Evolutionary conservation across 495 filamentous ascomycete species (phyloP).

Genomic region (Tuber brumale): DNA sequence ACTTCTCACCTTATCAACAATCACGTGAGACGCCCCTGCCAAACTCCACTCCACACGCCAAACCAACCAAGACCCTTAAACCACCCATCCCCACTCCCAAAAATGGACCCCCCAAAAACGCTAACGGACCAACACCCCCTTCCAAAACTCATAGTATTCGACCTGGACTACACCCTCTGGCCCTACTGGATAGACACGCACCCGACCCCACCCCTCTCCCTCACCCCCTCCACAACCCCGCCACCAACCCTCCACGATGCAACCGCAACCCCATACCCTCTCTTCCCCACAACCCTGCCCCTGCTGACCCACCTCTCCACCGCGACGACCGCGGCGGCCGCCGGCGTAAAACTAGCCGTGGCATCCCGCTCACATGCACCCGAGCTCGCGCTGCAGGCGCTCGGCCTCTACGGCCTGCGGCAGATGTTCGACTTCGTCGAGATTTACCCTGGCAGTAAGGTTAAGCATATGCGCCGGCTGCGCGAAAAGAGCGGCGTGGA

Average conservation of each 20-base stretch:
- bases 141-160: conserved; percentile 81
- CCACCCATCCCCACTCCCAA: conserved; percentile 4
- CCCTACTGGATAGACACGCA: conserved; percentile 97
- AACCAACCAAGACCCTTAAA: conserved; percentile 7
- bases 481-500: conserved; percentile 58
- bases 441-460: conserved; percentile 85
- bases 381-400: conserved; percentile 71
- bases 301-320: conserved; percentile 56
- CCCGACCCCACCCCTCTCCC: conserved; percentile 63
- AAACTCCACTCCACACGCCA: not conserved
- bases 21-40: not conserved
- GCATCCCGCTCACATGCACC: conserved; percentile 80
- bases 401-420: conserved; percentile 62
- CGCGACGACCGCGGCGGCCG: conserved; percentile 46
- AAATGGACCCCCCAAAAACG: conserved; percentile 48
- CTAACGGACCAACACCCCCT: conserved; percentile 74
- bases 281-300: conserved; percentile 75
- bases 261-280: conserved; percentile 62
- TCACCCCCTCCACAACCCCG: conserved; percentile 36
- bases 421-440: conserved; percentile 80
- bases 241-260: conserved; percentile 48
- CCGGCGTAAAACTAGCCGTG: conserved; percentile 60
- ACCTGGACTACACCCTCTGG: conserved; percentile 97
- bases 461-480: conserved; percentile 70
- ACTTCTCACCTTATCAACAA: not conserved